Base-by-base conservation (phyloP, 495 filamentous ascomycete species). In the Trichoderma parareesei region DNA sequence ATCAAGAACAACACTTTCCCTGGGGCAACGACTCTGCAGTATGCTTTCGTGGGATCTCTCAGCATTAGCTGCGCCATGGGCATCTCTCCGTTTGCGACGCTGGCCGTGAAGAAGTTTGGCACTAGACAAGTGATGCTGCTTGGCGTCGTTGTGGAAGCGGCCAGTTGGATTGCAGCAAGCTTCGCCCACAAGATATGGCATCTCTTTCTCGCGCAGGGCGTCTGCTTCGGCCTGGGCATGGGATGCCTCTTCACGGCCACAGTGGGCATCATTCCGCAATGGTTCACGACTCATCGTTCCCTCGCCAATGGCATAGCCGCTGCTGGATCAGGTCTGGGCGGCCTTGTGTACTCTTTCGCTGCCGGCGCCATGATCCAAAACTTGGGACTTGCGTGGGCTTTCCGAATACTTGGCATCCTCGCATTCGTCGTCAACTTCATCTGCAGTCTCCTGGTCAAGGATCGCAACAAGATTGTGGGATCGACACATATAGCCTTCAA, bases 221-320 rank as follows among this genome's bases (percentile, higher is more conserved):
- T 90, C 37, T 82, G 84, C 55, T 89, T 90, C 68, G 89, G 89
- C 37, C 80, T 80, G 68, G 89, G 88, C 3, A 86, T 90, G 80
- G 88, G 89, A 2, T 85, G 91, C 64, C 75, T 90, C 7, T 92
- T 90, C 72, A 86, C 87, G 11, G 84, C 82, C 37, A 84, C 81
- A 53, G 83, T 88, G 11, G 81, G 82, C 11, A 83, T 90, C 59
- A 77, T 86, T 0, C 83, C 87, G 2, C 88, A 90, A 65, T 91
- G 89, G 89, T 92, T 92, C 71, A 76, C 76, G 35, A 81, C 78
- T 7, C 78, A 79, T 14, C 78, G 88, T 2, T 83, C 82, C 62
- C 77, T 91, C 35, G 88, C 88, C 8, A 87, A 85, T 69, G 87
- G 87, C 5, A 86, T 90, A 67, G 81, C 85, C 1, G 81, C 88